These are phyloP conservation scores for Kwoniella bestiolae DNA, from an alignment of 768 basidiomycete species.

Conservation along the genomic window DNA sequence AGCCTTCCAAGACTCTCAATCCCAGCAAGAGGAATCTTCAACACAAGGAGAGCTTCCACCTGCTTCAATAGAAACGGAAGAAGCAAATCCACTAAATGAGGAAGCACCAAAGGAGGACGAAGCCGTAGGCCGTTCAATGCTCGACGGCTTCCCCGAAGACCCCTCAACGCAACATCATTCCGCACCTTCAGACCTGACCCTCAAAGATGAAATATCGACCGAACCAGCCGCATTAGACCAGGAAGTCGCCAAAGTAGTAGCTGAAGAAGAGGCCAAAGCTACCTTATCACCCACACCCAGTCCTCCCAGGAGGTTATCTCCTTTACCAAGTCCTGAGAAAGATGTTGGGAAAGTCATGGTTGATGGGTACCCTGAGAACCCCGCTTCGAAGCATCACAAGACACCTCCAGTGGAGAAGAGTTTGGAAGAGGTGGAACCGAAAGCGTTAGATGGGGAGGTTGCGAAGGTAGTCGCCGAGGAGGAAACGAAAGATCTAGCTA, in stretches of 20 bases:
- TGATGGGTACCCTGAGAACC: constrained; percentile 16
- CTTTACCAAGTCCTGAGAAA: constrained; percentile 13
- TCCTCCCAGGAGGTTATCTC: constrained; percentile 29
- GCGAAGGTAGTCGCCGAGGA: constrained; percentile 27
- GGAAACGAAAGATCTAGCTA: constrained; percentile 18
- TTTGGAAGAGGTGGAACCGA: not conserved
- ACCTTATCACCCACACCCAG: constrained; percentile 20
- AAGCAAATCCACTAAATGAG: not conserved
- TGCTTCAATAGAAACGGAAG: not conserved
- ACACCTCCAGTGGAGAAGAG: constrained; percentile 3
- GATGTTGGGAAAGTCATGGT: constrained; percentile 18
- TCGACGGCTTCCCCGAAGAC: constrained; percentile 22
- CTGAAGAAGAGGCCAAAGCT: constrained; percentile 36
- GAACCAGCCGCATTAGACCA: constrained; percentile 23
- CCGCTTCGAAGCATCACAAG: constrained; percentile 1
- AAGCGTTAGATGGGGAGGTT: constrained; percentile 21
- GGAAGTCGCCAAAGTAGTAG: constrained; percentile 36
- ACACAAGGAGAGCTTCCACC: not conserved
- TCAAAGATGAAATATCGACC: not conserved
- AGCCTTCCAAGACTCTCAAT: constrained; percentile 31
- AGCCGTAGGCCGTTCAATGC: constrained; percentile 15
- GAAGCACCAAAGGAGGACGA: not conserved
- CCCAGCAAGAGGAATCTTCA: not conserved
- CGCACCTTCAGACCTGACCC: constrained; percentile 2
- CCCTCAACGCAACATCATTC: constrained; percentile 11